These are phyloP conservation scores for Hanseniaspora thailandica DNA, from an alignment of 805 yeast species.

Conservation along the genomic window DNA sequence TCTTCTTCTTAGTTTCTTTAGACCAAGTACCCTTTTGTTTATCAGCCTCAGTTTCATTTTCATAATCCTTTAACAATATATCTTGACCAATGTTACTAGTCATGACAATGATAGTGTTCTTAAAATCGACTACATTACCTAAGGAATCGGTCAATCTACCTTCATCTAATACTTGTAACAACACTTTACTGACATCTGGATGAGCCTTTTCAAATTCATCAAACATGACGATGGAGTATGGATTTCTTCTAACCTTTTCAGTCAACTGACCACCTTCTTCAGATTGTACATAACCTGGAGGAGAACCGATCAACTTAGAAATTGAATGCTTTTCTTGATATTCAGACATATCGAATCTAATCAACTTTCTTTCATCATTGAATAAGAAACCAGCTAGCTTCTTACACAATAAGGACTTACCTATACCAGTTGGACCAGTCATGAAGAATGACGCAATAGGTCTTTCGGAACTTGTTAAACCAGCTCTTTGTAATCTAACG, in stretches of 20 bases:
- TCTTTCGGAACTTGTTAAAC: constrained; percentile 82
- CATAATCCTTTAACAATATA: constrained; percentile 54
- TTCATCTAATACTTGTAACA: constrained; percentile 87
- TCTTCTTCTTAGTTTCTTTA: constrained; percentile 41
- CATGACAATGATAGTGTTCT: constrained; percentile 90
- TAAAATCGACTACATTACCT: constrained; percentile 87
- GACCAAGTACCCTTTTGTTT: constrained; percentile 51
- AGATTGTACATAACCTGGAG: constrained; percentile 95
- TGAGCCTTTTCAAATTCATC: constrained; percentile 98
- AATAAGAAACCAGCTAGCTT: constrained; percentile 84
- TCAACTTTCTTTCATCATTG: constrained; percentile 74
- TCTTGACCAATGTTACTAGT: constrained; percentile 96
- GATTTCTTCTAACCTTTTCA: constrained; percentile 90
- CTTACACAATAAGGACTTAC: constrained; percentile 92
- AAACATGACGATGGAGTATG: constrained; percentile 81
- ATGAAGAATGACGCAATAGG: constrained; percentile 96
- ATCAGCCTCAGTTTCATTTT: constrained; percentile 25
- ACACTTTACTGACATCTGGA: constrained; percentile 80
- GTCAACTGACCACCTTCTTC: constrained; percentile 91
- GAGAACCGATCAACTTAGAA: constrained; percentile 88
- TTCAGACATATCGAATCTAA: constrained; percentile 95
- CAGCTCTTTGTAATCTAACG: constrained; percentile 91
- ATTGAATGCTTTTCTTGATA: constrained; percentile 91
- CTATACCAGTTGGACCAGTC: constrained; percentile 97
- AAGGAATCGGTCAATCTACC: constrained; percentile 91